Evolutionary conservation across 495 filamentous ascomycete species (phyloP).

Genomic region (Aspergillus saccharolyticus): DNA sequence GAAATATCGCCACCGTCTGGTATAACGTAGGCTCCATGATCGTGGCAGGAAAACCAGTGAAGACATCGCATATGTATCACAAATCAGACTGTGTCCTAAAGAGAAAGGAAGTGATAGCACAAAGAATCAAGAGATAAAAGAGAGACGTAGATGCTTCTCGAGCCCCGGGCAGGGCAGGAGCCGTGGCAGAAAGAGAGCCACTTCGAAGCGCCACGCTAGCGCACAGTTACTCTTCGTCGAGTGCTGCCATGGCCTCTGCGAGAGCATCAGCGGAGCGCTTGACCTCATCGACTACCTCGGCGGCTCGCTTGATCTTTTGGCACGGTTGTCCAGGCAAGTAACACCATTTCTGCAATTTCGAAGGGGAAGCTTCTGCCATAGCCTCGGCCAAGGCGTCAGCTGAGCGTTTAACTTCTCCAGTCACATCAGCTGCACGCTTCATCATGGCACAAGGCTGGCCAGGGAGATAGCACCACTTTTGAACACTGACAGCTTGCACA

Average conservation of each 20-base stretch:
- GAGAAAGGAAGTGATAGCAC: not conserved
- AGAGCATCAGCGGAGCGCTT: conserved; percentile 37
- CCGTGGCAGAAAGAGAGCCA: not conserved
- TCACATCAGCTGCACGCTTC: conserved; percentile 32
- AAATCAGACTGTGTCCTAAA: not conserved
- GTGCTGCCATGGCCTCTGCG: conserved; percentile 37
- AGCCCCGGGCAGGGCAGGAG: not conserved
- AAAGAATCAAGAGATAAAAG: not conserved
- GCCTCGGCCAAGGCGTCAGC: conserved; percentile 47
- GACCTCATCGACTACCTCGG: conserved; percentile 33
- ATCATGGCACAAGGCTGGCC: conserved; percentile 29
- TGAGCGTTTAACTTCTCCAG: conserved; percentile 42
- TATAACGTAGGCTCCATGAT: not conserved
- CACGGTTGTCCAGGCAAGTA: conserved; percentile 38
- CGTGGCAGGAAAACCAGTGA: not conserved
- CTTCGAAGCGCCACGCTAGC: not conserved
- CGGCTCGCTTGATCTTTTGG: conserved; percentile 43
- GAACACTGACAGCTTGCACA: conserved; percentile 31
- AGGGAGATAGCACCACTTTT: conserved; percentile 33
- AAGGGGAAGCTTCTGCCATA: conserved; percentile 30
- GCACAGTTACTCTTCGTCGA: conserved; percentile 19
- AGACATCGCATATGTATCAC: not conserved
- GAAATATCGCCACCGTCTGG: not conserved
- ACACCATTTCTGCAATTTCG: conserved; percentile 35
- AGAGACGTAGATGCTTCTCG: not conserved